Conservation (phyloP, 768 basidiomycete species). For the Lentinula guzmanii region DNA sequence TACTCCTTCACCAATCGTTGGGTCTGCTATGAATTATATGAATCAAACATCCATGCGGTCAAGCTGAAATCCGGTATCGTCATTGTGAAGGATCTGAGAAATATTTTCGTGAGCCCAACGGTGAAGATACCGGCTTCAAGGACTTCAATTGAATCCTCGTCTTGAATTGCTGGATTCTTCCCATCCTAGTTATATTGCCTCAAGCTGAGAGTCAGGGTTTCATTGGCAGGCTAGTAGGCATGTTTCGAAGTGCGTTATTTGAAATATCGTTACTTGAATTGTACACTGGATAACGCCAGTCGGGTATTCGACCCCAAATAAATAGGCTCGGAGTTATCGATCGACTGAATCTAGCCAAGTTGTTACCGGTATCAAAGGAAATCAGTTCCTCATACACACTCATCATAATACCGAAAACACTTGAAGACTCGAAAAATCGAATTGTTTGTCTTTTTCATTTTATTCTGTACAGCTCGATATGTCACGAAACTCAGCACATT, state of each 20-base stretch:
- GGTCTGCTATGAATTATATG: conserved; percentile 4
- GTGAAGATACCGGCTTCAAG: neutral
- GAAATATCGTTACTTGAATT: no score
- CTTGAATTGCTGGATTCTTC: neutral
- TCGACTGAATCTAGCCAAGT: no score
- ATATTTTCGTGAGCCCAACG: neutral
- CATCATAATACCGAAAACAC: no score
- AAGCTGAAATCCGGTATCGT: neutral
- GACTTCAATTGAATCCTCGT: neutral
- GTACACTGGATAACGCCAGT: no score
- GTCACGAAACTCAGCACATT: neutral
- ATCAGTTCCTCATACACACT: no score
- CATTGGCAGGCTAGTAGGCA: no score
- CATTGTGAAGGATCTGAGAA: neutral
- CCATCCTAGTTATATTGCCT: neutral
- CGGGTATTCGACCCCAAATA: no score
- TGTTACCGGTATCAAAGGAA: no score
- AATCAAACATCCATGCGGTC: neutral
- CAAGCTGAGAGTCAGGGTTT: no score
- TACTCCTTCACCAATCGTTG: neutral
- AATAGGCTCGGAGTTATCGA: no score
- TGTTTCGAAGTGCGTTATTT: no score
- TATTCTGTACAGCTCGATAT: neutral
- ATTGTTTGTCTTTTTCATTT: neutral
- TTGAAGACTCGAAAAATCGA: neutral